Base-by-base conservation (phyloP, 768 basidiomycete genomes). In the Botryobasidium botryosum region DNA sequence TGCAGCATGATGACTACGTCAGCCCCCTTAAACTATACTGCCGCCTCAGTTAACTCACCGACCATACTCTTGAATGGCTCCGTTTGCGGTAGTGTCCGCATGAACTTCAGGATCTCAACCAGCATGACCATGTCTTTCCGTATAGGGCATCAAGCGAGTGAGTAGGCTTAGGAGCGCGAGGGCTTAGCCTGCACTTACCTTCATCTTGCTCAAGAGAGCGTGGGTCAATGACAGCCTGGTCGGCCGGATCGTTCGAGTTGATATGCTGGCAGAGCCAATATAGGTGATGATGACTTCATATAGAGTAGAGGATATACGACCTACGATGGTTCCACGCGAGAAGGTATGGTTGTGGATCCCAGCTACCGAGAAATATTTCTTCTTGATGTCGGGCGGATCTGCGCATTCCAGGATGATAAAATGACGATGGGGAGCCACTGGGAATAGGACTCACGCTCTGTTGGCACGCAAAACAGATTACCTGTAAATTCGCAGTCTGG, bases 301-400 rank as follows among this genome's bases (percentile, higher is more conserved):
- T 12, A 12, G 12, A 12, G 12, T 15, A 23, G 1, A 10, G 15
- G 12, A n/a, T 10, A 39, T 12, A 39, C 12, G 10, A 39, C 37
- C 10, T 10, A 39, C 37, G 21, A 39, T 39, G 21, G 10, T 12
- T 2, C 73, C 72, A 10, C 70, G 57, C 7, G 67, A 69, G 50
- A 70, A 63, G 2, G 61, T 60, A 40, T 73, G 66, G 44, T 68
- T 68, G n/a, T 61, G 50, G 1, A 60, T 57, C 4, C 52, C 53
- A 4, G 59, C 39, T 12, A 71, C 32, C 0, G 66, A 63, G 21
- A 68, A 35, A 50, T 73, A 74, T 10, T 10, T 15, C 21, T 39
- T 39, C 12, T 20, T 20, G 12, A 12, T 10, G 12, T 39, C 37
- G 12, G 37, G 37, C 12, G 10, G 13, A 12, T 20, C 37, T 39